phyloP scores from a whole-genome alignment of 2,329 filamentous ascomycete species.

The Cercospora zeae-maydis region DNA sequence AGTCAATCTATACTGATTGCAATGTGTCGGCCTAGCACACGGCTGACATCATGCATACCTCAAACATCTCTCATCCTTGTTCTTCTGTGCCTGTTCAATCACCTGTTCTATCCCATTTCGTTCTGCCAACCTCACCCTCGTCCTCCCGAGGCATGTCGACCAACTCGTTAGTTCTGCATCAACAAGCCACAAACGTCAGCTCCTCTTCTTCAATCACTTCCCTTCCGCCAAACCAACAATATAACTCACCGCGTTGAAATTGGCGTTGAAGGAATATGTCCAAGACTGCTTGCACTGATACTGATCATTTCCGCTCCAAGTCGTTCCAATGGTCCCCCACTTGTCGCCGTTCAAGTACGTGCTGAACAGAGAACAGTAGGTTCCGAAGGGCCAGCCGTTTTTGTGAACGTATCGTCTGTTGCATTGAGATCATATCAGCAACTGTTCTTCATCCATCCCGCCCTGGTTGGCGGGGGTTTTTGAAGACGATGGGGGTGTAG shows the following conservation, averaged over 20 bases:
- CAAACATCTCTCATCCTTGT: no score
- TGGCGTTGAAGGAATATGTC: slow-evolving; percentile 19
- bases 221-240: rapidly evolving
- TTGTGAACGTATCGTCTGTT: slow-evolving; percentile 24
- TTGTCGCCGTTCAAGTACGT: slow-evolving; percentile 12
- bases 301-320: slow-evolving; percentile 18
- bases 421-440: not conserved
- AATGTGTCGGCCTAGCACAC: no score
- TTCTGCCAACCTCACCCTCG: not conserved
- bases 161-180: not conserved
- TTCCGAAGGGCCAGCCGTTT: slow-evolving; percentile 27
- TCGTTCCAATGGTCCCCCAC: slow-evolving; percentile 24
- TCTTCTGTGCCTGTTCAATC: no score
- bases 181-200: not conserved
- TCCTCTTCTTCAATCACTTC: not conserved
- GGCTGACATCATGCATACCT: no score
- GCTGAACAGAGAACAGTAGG: slow-evolving; percentile 29
- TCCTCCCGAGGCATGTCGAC: no score
- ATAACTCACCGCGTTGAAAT: not conserved
- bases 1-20: no score
- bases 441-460: no score
- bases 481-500: no score
- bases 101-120: not conserved
- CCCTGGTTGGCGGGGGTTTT: no score
- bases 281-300: slow-evolving; percentile 27